Evolutionary conservation across 495 filamentous ascomycete genomes (phyloP).

Genomic region (Penicillium bialowiezense): DNA sequence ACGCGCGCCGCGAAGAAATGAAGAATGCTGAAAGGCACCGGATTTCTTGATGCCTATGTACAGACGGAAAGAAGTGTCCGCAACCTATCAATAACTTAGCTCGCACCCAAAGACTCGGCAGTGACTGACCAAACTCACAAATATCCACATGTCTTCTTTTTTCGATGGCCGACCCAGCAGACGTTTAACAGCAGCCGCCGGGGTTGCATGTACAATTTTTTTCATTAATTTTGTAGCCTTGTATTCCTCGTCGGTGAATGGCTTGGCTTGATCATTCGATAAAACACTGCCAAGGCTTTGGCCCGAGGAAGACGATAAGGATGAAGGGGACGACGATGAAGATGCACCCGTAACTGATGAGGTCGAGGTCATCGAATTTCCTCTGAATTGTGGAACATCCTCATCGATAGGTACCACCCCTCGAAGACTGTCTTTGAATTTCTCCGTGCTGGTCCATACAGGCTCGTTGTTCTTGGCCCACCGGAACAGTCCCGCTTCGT

Average conservation of each 20-base stretch:
- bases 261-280: background rate
- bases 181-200: constrained; percentile 66
- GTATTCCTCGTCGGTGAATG: constrained; percentile 18
- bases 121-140: constrained; percentile 43
- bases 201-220: constrained; percentile 65
- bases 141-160: constrained; percentile 87
- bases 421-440: constrained; percentile 73
- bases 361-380: constrained; percentile 3
- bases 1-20: constrained; percentile 77
- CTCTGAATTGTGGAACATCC: constrained; percentile 47
- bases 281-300: background rate
- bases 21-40: constrained; percentile 86
- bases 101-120: background rate
- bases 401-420: constrained; percentile 72
- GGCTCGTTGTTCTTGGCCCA: constrained; percentile 77
- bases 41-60: constrained; percentile 90
- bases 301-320: background rate
- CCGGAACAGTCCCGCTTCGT: constrained; percentile 62
- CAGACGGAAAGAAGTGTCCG: constrained; percentile 78
- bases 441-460: constrained; percentile 67
- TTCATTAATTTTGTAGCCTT: constrained; percentile 55
- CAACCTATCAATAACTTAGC: constrained; percentile 25
- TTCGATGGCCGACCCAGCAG: constrained; percentile 66
- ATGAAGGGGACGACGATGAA: constrained; percentile 7
- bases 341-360: constrained; percentile 1